Evolutionary conservation across 768 basidiomycete genomes (phyloP).

Genomic region (Mycena rosella): DNA sequence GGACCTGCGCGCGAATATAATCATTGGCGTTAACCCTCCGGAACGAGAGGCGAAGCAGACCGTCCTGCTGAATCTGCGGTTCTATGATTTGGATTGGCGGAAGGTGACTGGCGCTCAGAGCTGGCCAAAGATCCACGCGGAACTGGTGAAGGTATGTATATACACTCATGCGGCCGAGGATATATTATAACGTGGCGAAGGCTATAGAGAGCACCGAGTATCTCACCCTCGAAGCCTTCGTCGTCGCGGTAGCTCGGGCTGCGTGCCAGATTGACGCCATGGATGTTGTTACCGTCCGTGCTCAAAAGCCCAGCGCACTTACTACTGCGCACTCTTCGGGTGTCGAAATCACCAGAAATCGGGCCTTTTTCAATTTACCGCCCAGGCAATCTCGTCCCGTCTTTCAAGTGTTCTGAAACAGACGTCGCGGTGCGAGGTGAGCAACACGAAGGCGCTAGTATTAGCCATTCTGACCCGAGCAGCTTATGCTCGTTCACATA

Average conservation of each 20-base stretch:
- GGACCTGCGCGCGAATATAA: constrained; percentile 62
- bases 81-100: constrained; percentile 47
- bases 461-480: too few species aligned
- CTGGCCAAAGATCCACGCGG: constrained; percentile 44
- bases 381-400: neutral
- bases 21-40: constrained; percentile 81
- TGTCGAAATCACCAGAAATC: constrained; percentile 67
- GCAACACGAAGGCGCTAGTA: too few species aligned
- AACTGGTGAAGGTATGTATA: constrained; percentile 55
- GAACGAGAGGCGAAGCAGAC: constrained; percentile 76
- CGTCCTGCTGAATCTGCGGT: constrained; percentile 66
- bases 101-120: constrained; percentile 1
- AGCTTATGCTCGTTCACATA: too few species aligned
- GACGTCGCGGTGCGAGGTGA: too few species aligned
- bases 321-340: constrained; percentile 75
- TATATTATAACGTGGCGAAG: neutral
- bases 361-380: constrained; percentile 17
- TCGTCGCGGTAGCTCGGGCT: constrained; percentile 57
- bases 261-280: constrained; percentile 55
- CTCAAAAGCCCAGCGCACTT: constrained; percentile 80
- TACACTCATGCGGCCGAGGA: constrained; percentile 2
- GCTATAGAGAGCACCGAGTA: constrained; percentile 63
- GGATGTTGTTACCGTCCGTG: constrained; percentile 54
- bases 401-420: too few species aligned
- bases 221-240: constrained; percentile 73